Percentiles rank a stretch among this genome's conserved stretches.
Conservation (phyloP, 2,329 filamentous ascomycete genomes). For the Botryosphaeria agaves region DNA sequence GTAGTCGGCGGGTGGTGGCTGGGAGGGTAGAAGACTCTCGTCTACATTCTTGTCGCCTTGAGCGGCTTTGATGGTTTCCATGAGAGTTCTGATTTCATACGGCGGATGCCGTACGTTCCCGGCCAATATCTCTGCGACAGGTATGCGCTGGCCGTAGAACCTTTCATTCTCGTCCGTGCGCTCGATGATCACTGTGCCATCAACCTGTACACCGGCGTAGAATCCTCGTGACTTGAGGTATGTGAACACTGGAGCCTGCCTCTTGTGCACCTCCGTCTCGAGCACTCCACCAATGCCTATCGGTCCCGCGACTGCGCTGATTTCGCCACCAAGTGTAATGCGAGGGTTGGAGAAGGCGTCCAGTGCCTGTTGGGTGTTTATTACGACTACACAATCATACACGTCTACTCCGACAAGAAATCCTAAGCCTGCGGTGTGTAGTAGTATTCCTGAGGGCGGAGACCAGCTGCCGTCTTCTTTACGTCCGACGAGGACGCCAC, state of each 20-base stretch:
- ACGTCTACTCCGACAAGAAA: conserved; percentile 88
- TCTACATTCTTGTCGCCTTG: conserved; percentile 71
- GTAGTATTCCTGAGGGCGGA: conserved; percentile 74
- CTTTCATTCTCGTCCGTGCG: conserved; percentile 74
- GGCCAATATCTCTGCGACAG: conserved; percentile 43
- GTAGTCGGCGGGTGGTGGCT: conserved; percentile 62
- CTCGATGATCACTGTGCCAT: conserved; percentile 75
- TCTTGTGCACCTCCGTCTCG: conserved; percentile 50
- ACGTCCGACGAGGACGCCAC: conserved; percentile 69
- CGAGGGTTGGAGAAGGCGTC: conserved; percentile 68
- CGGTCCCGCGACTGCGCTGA: conserved; percentile 61
- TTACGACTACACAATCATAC: conserved; percentile 87
- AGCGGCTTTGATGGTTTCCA: conserved; percentile 74
- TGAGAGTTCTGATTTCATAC: conserved; percentile 39
- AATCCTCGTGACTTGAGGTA: conserved; percentile 84
- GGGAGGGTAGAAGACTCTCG: conserved; percentile 44
- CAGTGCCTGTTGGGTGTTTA: conserved; percentile 71
- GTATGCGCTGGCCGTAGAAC: conserved; percentile 57
- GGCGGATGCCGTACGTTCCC: conserved; percentile 43
- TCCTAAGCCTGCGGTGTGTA: conserved; percentile 76
- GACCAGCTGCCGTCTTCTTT: conserved; percentile 82
- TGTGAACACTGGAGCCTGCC: conserved; percentile 56
- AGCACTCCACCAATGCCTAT: conserved; percentile 58
- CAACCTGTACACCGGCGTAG: conserved; percentile 72
- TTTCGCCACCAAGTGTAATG: conserved; percentile 66